Conservation (phyloP, 2,329 filamentous ascomycete species). For the Moelleriella libera region DNA sequence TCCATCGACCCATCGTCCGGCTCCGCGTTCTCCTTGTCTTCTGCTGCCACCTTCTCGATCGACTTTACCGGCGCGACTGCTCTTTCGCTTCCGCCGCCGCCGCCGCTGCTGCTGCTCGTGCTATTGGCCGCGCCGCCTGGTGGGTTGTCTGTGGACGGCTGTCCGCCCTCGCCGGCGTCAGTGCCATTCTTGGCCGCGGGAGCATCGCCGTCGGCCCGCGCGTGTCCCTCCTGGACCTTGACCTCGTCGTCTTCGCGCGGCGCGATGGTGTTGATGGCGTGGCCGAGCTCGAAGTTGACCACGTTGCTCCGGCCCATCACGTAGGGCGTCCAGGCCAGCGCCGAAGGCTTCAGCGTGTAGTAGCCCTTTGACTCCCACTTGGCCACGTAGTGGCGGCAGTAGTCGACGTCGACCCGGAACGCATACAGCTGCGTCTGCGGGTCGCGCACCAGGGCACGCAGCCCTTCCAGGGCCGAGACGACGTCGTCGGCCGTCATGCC, state of each 20-base stretch:
- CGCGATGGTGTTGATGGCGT: conserved; percentile 72
- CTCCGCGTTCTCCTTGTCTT: conserved; percentile 18
- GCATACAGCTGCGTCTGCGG: conserved; percentile 81
- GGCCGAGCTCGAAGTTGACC: conserved; percentile 70
- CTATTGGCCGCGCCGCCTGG: background rate
- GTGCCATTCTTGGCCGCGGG: conserved; percentile 3
- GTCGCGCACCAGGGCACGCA: conserved; percentile 81
- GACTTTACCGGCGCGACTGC: conserved; percentile 14
- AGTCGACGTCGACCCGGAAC: conserved; percentile 71
- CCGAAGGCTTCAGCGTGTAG: conserved; percentile 66
- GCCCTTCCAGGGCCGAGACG: conserved; percentile 79
- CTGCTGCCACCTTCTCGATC: conserved; percentile 13
- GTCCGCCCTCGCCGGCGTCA: background rate
- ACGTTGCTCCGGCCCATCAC: conserved; percentile 83
- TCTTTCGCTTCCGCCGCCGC: background rate
- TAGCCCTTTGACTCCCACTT: conserved; percentile 86
- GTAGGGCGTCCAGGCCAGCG: conserved; percentile 89
- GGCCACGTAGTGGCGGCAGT: conserved; percentile 74
- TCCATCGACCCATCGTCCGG: conserved; percentile 12
- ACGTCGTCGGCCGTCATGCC: conserved; percentile 96
- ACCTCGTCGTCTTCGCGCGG: conserved; percentile 62
- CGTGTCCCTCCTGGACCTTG: conserved; percentile 18
- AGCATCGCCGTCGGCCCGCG: background rate
- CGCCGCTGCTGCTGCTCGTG: background rate
- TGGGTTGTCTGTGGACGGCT: background rate